Conservation (phyloP, 495 filamentous ascomycete species). For the Tirmania nivea region DNA sequence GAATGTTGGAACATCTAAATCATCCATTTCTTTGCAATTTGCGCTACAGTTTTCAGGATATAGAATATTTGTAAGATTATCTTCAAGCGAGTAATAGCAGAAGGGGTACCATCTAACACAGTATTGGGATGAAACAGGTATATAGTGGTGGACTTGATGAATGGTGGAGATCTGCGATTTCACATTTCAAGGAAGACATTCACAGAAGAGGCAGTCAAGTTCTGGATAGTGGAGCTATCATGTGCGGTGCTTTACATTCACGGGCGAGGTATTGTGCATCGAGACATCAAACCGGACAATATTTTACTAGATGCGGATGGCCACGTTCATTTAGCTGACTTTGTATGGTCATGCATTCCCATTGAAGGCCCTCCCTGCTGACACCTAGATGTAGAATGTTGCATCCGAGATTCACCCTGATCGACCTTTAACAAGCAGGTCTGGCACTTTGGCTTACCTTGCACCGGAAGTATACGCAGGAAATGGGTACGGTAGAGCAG, state of each 20-base stretch:
- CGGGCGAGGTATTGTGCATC: conserved; percentile 76
- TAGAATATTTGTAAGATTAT: conserved; percentile 77
- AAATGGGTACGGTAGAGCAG: conserved; percentile 61
- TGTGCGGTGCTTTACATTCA: conserved; percentile 89
- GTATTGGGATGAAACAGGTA: conserved; percentile 35
- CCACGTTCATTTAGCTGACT: conserved; percentile 94
- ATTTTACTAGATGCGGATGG: conserved; percentile 82
- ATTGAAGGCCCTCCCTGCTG: background rate
- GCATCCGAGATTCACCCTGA: conserved; percentile 73
- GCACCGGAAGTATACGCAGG: conserved; percentile 90
- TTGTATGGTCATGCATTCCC: conserved; percentile 36
- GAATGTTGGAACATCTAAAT: conserved; percentile 95
- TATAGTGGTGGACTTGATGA: conserved; percentile 96
- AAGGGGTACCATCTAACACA: background rate
- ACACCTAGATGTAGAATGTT: conserved; percentile 45
- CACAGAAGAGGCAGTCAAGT: conserved; percentile 87
- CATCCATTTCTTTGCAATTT: conserved; percentile 97
- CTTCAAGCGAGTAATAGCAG: background rate
- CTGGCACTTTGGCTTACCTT: conserved; percentile 84
- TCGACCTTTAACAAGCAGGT: conserved; percentile 81
- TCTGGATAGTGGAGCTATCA: conserved; percentile 87
- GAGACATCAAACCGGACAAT: conserved; percentile 95
- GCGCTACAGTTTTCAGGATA: conserved; percentile 96
- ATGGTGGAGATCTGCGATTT: conserved; percentile 86
- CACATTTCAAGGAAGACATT: conserved; percentile 97